phyloP scores from a whole-genome alignment of 2,329 filamentous ascomycete genomes.

The Arthroderma uncinatum region DNA sequence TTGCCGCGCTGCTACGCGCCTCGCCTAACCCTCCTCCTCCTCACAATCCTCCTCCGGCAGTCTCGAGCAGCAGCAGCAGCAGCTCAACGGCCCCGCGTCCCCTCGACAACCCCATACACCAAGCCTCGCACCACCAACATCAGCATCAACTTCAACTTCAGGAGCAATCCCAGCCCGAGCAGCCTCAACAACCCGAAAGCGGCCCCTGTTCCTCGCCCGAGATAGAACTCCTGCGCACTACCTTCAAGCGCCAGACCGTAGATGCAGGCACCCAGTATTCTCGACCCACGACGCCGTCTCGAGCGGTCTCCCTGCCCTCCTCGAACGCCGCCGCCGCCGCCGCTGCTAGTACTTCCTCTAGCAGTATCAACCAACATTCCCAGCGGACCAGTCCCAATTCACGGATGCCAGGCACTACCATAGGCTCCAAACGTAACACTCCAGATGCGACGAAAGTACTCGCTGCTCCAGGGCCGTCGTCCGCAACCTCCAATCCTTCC shows the following conservation, averaged over 20 bases:
- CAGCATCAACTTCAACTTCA: neutral
- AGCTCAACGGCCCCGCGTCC: slow-evolving; percentile 27
- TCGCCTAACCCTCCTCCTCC: slow-evolving; percentile 13
- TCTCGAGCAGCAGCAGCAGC: slow-evolving; percentile 12
- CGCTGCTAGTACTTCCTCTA: neutral
- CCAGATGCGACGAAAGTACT: slow-evolving; percentile 16
- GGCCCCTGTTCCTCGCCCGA: slow-evolving; percentile 9
- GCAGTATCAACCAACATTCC: slow-evolving; percentile 15
- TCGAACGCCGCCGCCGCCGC: neutral
- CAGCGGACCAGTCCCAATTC: slow-evolving; percentile 12
- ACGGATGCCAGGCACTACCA: slow-evolving; percentile 15
- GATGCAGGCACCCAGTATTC: slow-evolving; percentile 47
- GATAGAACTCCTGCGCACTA: slow-evolving; percentile 13
- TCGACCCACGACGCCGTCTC: slow-evolving; percentile 33
- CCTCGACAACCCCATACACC: slow-evolving; percentile 9
- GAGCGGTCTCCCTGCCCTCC: neutral
- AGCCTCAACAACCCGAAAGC: slow-evolving; percentile 14
- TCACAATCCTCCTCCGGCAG: neutral
- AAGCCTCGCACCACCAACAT: neutral
- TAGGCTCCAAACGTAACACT: slow-evolving; percentile 17
- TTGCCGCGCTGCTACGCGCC: slow-evolving; percentile 27
- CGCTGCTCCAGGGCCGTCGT: neutral
- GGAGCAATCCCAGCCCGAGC: neutral
- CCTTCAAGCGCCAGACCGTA: slow-evolving; percentile 28
- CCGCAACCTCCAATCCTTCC: neutral